A percentile compares a stretch with the other conserved stretches of the same genome.
Conservation (phyloP, 2,329 filamentous ascomycete genomes). For the Cytospora chrysosperma region DNA sequence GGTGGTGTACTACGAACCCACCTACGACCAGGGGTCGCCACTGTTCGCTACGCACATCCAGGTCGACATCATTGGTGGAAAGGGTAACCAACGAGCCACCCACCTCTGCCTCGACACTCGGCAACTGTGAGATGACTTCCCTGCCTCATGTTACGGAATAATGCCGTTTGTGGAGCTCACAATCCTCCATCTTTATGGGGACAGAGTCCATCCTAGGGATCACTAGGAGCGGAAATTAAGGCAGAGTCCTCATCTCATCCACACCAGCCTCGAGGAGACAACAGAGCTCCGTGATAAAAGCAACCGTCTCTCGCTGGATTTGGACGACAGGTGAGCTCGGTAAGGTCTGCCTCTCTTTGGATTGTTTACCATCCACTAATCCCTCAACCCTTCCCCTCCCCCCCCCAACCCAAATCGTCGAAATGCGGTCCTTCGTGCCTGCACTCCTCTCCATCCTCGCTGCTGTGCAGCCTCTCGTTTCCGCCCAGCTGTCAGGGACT, state of each 20-base stretch:
- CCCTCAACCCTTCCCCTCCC: too few relatives aligned
- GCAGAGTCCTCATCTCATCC: neutral
- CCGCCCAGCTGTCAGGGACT: constrained; percentile 29
- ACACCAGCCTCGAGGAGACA: neutral
- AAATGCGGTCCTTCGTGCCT: constrained; percentile 9
- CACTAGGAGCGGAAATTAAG: neutral
- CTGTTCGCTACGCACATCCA: neutral
- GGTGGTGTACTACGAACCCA: neutral
- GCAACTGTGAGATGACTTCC: neutral
- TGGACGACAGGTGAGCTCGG: neutral
- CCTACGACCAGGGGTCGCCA: neutral
- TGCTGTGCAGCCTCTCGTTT: constrained; percentile 9
- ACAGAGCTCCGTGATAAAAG: neutral
- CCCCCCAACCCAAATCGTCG: neutral
- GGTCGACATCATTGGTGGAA: neutral
- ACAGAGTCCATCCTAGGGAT: neutral
- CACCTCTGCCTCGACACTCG: neutral
- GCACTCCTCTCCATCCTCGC: neutral
- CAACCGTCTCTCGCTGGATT: neutral
- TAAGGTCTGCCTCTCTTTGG: neutral
- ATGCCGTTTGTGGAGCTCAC: neutral
- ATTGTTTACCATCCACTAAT: neutral
- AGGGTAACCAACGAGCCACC: neutral
- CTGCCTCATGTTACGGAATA: neutral
- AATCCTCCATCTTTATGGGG: neutral